Conservation (phyloP, 1,284 basidiomycete genomes). For the Phellopilus nigrolimitatus region DNA sequence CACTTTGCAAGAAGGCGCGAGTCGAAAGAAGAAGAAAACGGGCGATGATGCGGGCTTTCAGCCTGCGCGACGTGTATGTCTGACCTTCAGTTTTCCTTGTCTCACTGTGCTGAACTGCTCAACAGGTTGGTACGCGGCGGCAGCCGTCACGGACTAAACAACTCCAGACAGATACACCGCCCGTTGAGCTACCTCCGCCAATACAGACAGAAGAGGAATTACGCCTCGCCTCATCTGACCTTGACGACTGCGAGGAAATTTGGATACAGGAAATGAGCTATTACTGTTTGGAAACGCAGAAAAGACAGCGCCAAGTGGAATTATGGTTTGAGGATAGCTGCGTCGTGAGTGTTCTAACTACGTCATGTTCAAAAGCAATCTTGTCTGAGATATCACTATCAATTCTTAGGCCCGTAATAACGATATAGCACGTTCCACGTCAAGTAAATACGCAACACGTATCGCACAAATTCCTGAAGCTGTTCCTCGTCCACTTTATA, state of each 20-base stretch:
- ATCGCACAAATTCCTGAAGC: slow-evolving; percentile 60
- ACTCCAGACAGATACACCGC: slow-evolving; percentile 31
- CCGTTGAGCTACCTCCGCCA: slow-evolving; percentile 28
- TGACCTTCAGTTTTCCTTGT: not conserved
- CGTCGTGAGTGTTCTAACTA: slow-evolving; percentile 39
- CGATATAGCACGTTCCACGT: slow-evolving; percentile 52
- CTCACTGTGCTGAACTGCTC: slow-evolving; percentile 10
- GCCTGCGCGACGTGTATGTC: slow-evolving; percentile 52
- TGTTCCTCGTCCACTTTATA: slow-evolving; percentile 35
- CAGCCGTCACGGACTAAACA: slow-evolving; percentile 39
- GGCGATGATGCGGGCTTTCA: slow-evolving; percentile 53
- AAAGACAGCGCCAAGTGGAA: slow-evolving; percentile 63
- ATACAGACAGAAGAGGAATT: slow-evolving; percentile 43
- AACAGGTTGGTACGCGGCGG: slow-evolving; percentile 37
- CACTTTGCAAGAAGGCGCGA: slow-evolving; percentile 35
- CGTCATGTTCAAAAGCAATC: slow-evolving; percentile 15
- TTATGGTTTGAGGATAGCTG: slow-evolving; percentile 63
- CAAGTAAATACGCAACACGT: slow-evolving; percentile 59
- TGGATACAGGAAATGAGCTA: slow-evolving; percentile 64
- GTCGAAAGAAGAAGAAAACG: slow-evolving; percentile 51
- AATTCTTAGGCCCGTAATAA: slow-evolving; percentile 61
- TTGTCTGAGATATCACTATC: slow-evolving; percentile 9
- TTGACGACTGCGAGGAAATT: slow-evolving; percentile 71
- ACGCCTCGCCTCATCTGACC: slow-evolving; percentile 59
- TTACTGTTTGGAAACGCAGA: slow-evolving; percentile 66